Evolutionary conservation across 208 protist species (phyloP), one percentile per base, ranked within the genome.

Genomic region (Phytomonas sp.): DNA sequence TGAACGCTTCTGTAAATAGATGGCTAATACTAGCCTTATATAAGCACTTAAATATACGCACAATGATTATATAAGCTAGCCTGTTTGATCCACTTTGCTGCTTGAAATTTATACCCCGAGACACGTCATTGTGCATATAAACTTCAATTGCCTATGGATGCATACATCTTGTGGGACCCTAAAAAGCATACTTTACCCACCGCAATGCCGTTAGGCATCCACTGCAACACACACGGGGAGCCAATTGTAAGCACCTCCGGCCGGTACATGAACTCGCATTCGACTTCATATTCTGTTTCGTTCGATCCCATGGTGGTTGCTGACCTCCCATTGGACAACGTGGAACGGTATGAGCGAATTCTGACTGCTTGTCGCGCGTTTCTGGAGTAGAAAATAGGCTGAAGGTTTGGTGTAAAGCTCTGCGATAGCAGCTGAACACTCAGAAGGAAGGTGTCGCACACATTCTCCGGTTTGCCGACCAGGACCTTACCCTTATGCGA

Each of bases 311-410:
- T 62, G 26, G 17, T 15, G 33, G 53, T 32, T 26, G 40, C 15
- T 37, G 7, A 32, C 9, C 32, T 53, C 11, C 20, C 53, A 46
- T 20, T 15, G 1, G 43, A 9, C 28, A 9, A 23, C 32, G 20
- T 37, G 29, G 40, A 28, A 26, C 23, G 66, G 60, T 37, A 59
- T 26, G 43, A 34, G n/a, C 6, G 46, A 34, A 91, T 75, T 31
- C 75, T 73, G 62, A 89, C 80, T 0, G 89, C 86, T 72, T 95
- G 89, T 15, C 89, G 89, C 6, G 84, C 69, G 67, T 92, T 95
- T 9, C 89, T 84, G 9, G 88, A 61, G 77, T 92, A 91, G 63
- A 92, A 73, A 65, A 95, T 87, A 20, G 89, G 88, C 79, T 94
- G 68, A 63, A 89, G 77, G 8, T 85, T 77, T 7, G 46, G 63